Percentiles rank a stretch among this genome's conserved stretches.
Evolutionary conservation across 139 green algal genomes (phyloP).

Genomic region (Chlorella sp.): DNA sequence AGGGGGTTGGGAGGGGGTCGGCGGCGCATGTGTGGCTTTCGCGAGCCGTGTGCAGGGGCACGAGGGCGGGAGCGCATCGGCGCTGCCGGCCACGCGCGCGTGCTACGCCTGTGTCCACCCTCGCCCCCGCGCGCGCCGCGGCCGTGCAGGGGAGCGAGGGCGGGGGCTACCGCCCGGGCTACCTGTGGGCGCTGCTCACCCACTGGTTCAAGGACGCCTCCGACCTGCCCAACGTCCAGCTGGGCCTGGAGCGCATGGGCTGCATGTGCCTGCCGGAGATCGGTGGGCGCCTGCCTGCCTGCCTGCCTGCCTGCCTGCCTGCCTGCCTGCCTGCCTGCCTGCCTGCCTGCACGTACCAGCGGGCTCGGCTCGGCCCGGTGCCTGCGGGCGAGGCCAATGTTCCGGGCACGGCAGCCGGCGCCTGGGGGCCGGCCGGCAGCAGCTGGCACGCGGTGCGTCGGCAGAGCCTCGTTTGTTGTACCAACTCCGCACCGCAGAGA

Average conservation of each 20-base stretch:
- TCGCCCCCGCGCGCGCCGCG: too few relatives aligned
- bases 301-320: too few relatives aligned
- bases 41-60: neutral
- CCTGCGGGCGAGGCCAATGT: too few relatives aligned
- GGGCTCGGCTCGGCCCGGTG: neutral
- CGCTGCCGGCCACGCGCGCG: neutral
- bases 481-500: conserved; percentile 1
- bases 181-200: conserved; percentile 18
- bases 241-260: neutral
- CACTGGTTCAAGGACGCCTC: conserved; percentile 2
- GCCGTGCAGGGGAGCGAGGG: conserved; percentile 11
- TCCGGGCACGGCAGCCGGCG: neutral
- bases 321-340: too few relatives aligned
- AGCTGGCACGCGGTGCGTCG: conserved; percentile 2
- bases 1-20: neutral
- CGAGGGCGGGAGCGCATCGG: neutral
- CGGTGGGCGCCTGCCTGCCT: neutral
- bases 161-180: neutral
- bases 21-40: neutral
- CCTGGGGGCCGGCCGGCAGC: neutral
- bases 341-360: too few relatives aligned
- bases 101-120: neutral
- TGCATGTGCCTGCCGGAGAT: neutral
- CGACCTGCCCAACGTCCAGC: neutral
- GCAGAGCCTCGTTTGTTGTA: conserved; percentile 18